A percentile compares a stretch with the other conserved stretches of the same genome.
phyloP scores from a whole-genome alignment of 2,329 filamentous ascomycete species.

The Metarhizium album region DNA sequence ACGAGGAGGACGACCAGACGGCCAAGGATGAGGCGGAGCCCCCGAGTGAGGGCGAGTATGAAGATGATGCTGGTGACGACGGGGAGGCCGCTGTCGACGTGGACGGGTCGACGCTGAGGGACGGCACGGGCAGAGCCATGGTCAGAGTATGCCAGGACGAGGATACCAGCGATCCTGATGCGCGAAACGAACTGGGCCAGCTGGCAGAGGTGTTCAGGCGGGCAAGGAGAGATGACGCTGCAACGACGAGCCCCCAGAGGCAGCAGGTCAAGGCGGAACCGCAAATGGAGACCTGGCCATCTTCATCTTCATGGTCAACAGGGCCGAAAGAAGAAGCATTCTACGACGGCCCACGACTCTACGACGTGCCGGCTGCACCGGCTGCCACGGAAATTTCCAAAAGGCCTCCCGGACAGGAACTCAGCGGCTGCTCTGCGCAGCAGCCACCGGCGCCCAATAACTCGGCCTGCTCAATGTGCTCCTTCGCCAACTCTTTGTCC shows the following conservation, averaged over 20 bases:
- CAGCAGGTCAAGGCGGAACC: background rate
- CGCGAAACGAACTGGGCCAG: slow-evolving; percentile 48
- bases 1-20: slow-evolving; percentile 19
- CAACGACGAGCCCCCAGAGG: background rate
- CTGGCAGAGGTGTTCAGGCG: slow-evolving; percentile 34
- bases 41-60: slow-evolving; percentile 37
- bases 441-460: background rate
- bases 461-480: slow-evolving; percentile 51
- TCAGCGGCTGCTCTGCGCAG: background rate
- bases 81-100: slow-evolving; percentile 43
- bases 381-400: background rate
- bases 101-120: slow-evolving; percentile 53
- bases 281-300: too few species aligned
- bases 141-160: slow-evolving; percentile 69
- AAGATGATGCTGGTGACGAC: slow-evolving; percentile 27
- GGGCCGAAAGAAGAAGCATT: background rate
- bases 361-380: background rate
- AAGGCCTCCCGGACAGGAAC: background rate
- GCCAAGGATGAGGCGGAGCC: slow-evolving; percentile 22
- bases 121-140: slow-evolving; percentile 55
- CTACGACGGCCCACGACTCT: background rate
- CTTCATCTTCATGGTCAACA: too few species aligned
- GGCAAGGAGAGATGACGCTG: slow-evolving; percentile 12
- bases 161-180: slow-evolving; percentile 34
- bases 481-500: slow-evolving; percentile 45